A percentile compares a stretch with the other conserved stretches of the same genome.
Evolutionary conservation across 805 yeast species (phyloP).

Genomic region (Cephaloascus albidus): DNA sequence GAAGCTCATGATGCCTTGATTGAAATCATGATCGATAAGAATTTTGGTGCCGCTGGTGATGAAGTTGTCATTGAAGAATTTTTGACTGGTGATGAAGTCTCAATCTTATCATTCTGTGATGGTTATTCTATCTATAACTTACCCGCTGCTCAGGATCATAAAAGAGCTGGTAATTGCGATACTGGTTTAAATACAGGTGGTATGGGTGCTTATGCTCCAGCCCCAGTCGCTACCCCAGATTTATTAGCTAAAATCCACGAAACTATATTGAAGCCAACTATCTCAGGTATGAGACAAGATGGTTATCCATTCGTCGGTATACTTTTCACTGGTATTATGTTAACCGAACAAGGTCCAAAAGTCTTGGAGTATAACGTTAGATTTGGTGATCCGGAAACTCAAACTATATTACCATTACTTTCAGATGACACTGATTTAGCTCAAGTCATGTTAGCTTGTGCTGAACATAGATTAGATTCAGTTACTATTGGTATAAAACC

Average conservation of each 20-base stretch:
- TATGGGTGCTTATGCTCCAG: conserved; percentile 99
- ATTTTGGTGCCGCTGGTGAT: conserved; percentile 91
- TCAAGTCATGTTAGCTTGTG: conserved; percentile 85
- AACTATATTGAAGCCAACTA: conserved; percentile 79
- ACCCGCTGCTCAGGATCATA: conserved; percentile 98
- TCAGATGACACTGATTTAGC: conserved; percentile 85
- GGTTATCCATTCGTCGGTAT: conserved; percentile 95
- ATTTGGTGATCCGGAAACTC: conserved; percentile 99
- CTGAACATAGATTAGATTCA: conserved; percentile 88
- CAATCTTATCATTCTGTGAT: conserved; percentile 84
- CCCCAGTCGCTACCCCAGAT: conserved; percentile 83
- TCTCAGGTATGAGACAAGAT: conserved; percentile 93
- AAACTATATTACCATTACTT: conserved; percentile 85
- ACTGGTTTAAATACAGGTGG: conserved; percentile 97
- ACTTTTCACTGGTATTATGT: conserved; percentile 90
- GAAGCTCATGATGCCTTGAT: conserved; percentile 82
- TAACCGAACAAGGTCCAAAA: conserved; percentile 83
- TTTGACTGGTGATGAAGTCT: conserved; percentile 93
- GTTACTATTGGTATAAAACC: conserved; percentile 46
- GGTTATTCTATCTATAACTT: conserved; percentile 86
- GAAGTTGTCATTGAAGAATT: conserved; percentile 91
- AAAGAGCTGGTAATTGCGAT: conserved; percentile 90
- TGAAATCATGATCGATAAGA: conserved; percentile 82
- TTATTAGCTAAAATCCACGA: conserved; percentile 62
- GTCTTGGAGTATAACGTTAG: conserved; percentile 96